Evolutionary conservation across 768 basidiomycete genomes (phyloP).

Genomic region (Asterophora lycoperdoides): DNA sequence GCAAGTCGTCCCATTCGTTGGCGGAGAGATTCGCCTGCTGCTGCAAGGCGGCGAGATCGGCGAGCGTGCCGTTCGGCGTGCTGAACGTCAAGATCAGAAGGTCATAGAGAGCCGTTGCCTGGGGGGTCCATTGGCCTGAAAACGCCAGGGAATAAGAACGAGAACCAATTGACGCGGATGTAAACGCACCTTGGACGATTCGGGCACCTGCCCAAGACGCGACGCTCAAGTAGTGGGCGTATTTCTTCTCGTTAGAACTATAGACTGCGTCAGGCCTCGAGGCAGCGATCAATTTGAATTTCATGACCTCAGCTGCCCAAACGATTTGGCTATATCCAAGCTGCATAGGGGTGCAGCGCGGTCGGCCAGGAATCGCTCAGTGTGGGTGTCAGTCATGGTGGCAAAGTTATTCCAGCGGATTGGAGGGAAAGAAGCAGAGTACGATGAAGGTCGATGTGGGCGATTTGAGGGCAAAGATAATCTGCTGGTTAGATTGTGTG

Average conservation of each 20-base stretch:
- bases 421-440: not conserved
- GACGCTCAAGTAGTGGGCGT: constrained; percentile 64
- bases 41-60: constrained; percentile 53
- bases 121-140: constrained; percentile 73
- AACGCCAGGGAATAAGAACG: not conserved
- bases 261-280: constrained; percentile 7
- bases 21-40: constrained; percentile 46
- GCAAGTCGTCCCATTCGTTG: constrained; percentile 62
- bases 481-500: constrained; percentile 3
- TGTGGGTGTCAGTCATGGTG: constrained; percentile 27
- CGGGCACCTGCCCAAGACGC: constrained; percentile 84
- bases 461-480: constrained; percentile 3
- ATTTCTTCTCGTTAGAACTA: constrained; percentile 73
- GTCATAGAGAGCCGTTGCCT: constrained; percentile 65
- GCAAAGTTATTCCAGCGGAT: constrained; percentile 1
- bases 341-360: constrained; percentile 70
- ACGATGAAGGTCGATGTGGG: constrained; percentile 1
- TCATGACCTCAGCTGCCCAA: constrained; percentile 59
- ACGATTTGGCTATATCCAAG: constrained; percentile 63
- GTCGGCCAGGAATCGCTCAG: constrained; percentile 74
- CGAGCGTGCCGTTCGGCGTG: constrained; percentile 46
- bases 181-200: constrained; percentile 57
- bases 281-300: not conserved
- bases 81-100: constrained; percentile 68
- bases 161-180: not conserved